These are phyloP conservation scores for Exophiala sideris DNA, from an alignment of 2,329 filamentous ascomycete species.

Conservation along the genomic window DNA sequence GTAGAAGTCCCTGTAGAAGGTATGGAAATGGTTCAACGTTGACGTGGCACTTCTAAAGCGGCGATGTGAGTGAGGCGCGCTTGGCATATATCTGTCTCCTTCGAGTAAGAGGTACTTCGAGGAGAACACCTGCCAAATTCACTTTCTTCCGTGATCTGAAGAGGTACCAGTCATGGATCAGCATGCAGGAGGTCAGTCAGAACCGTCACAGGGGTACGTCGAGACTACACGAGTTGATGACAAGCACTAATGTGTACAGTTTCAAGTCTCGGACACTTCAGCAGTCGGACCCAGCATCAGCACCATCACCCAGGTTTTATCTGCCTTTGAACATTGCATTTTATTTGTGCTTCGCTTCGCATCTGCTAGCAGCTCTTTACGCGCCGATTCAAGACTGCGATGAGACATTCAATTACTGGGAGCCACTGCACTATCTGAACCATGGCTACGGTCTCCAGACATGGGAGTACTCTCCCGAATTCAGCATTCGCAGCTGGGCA, in stretches of 20 bases:
- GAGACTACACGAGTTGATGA: neutral
- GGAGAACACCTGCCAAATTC: no score
- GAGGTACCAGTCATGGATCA: neutral
- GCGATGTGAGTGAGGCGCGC: no score
- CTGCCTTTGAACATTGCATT: constrained; percentile 74
- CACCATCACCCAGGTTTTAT: constrained; percentile 49
- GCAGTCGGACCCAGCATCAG: constrained; percentile 16
- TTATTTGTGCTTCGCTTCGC: constrained; percentile 72
- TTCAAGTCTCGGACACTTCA: constrained; percentile 37
- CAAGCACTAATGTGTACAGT: constrained; percentile 1
- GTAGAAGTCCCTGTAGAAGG: no score
- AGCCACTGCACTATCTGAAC: constrained; percentile 88
- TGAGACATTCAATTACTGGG: constrained; percentile 99
- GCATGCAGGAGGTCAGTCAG: neutral
- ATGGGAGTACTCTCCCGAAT: constrained; percentile 97
- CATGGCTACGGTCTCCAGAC: constrained; percentile 94
- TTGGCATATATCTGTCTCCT: no score
- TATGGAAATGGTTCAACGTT: no score
- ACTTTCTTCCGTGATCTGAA: no score
- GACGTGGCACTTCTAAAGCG: no score
- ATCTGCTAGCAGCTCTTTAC: constrained; percentile 71
- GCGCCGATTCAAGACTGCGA: constrained; percentile 97
- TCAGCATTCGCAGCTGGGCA: constrained; percentile 91
- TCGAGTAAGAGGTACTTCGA: no score
- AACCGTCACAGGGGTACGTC: neutral